Conservation (phyloP, 2,329 filamentous ascomycete species). For the Aspergillus neotritici region DNA sequence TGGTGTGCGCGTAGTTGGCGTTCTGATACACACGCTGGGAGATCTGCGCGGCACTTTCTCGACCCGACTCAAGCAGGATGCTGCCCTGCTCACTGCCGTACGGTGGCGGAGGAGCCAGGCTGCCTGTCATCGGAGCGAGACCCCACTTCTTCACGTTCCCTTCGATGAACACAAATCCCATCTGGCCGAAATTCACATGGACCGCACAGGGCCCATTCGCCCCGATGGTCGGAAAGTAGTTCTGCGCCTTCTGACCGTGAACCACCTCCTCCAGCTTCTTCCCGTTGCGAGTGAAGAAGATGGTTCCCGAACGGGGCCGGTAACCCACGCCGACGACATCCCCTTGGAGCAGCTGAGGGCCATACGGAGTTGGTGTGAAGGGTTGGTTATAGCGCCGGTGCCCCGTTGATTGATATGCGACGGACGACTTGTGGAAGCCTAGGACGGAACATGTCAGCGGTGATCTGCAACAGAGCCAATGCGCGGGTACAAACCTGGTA, state of each 20-base stretch:
- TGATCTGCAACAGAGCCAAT: background rate
- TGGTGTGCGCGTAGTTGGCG: constrained; percentile 67
- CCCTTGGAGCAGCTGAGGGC: constrained; percentile 78
- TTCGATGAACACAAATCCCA: constrained; percentile 97
- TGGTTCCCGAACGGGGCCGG: constrained; percentile 82
- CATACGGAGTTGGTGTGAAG: constrained; percentile 73
- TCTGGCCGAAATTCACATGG: constrained; percentile 96
- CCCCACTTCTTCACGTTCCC: constrained; percentile 99
- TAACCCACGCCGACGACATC: constrained; percentile 96
- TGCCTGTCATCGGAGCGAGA: constrained; percentile 89
- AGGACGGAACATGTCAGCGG: constrained; percentile 6
- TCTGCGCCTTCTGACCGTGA: constrained; percentile 87
- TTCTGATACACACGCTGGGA: constrained; percentile 43
- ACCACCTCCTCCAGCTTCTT: constrained; percentile 94
- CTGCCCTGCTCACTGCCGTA: constrained; percentile 97
- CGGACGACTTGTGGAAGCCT: constrained; percentile 90
- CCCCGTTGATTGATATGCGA: constrained; percentile 85
- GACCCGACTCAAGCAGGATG: constrained; percentile 83
- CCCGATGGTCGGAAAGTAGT: constrained; percentile 96
- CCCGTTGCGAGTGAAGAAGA: constrained; percentile 98
- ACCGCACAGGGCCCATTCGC: constrained; percentile 88
- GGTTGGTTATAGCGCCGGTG: constrained; percentile 88
- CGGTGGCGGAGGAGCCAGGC: constrained; percentile 86
- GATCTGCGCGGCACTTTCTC: constrained; percentile 45
- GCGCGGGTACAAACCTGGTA: constrained; percentile 65